These are phyloP conservation scores for Ustilago shanxiensis DNA, from an alignment of 1,284 basidiomycete species.

Conservation along the genomic window DNA sequence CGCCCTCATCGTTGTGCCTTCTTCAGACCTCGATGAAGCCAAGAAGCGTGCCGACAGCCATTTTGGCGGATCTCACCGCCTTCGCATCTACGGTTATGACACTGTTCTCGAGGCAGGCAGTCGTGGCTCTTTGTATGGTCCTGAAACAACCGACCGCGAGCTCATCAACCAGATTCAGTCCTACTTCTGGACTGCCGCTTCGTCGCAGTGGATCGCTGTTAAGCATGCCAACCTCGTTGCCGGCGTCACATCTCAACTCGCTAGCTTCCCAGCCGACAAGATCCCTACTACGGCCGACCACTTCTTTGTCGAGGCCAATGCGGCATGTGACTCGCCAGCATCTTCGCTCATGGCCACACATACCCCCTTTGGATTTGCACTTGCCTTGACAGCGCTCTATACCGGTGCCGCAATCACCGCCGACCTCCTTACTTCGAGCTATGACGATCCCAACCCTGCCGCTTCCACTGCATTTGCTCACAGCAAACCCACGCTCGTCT, in stretches of 20 bases:
- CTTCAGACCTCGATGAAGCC: conserved; percentile 36
- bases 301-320: conserved; percentile 51
- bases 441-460: conserved; percentile 46
- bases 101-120: conserved; percentile 43
- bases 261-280: conserved; percentile 62
- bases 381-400: conserved; percentile 62
- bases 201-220: conserved; percentile 53
- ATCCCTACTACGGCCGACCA: conserved; percentile 53
- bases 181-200: conserved; percentile 50
- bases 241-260: conserved; percentile 60
- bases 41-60: conserved; percentile 11
- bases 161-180: conserved; percentile 49
- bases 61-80: conserved; percentile 40
- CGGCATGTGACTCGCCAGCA: conserved; percentile 22
- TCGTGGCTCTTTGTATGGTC: conserved; percentile 16
- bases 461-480: conserved; percentile 20
- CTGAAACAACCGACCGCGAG: conserved; percentile 22
- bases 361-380: conserved; percentile 51
- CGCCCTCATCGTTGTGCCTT: conserved; percentile 48
- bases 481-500: conserved; percentile 56
- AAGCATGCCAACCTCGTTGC: conserved; percentile 53
- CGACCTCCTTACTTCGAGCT: conserved; percentile 38
- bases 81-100: conserved; percentile 44
- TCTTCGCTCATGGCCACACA: conserved; percentile 45
- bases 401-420: conserved; percentile 61